Evolutionary conservation across 768 basidiomycete species (phyloP).

Genomic region (Mycena kentingensis): DNA sequence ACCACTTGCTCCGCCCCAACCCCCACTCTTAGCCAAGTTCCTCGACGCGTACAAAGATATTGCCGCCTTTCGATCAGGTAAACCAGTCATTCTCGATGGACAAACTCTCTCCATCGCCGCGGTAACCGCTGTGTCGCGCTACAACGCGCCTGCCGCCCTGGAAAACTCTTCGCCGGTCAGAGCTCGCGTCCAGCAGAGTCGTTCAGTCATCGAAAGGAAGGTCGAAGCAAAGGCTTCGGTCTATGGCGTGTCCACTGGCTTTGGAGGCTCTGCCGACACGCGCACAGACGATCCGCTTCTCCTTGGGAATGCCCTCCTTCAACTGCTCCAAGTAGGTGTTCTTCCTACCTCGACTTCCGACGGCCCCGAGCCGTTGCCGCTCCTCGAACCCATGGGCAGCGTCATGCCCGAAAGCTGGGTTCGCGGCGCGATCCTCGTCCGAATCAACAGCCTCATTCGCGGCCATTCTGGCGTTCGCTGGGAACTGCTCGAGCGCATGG

Average conservation of each 20-base stretch:
- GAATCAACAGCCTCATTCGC: slow-evolving; percentile 86
- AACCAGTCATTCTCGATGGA: slow-evolving; percentile 66
- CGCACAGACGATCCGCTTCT: slow-evolving; percentile 73
- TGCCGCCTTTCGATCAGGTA: slow-evolving; percentile 67
- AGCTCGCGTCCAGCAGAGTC: slow-evolving; percentile 61
- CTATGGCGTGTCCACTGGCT: slow-evolving; percentile 84
- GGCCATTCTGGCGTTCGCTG: slow-evolving; percentile 87
- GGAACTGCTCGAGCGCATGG: slow-evolving; percentile 80
- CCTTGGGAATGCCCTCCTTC: slow-evolving; percentile 81
- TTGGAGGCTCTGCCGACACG: slow-evolving; percentile 88
- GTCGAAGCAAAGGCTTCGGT: slow-evolving; percentile 68
- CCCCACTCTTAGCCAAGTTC: slow-evolving; percentile 55
- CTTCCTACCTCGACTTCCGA: slow-evolving; percentile 57
- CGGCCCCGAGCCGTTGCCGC: slow-evolving; percentile 58
- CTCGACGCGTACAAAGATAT: slow-evolving; percentile 62
- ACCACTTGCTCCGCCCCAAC: slow-evolving; percentile 18
- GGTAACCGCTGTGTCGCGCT: slow-evolving; percentile 75
- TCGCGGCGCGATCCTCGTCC: slow-evolving; percentile 81
- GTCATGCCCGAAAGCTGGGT: slow-evolving; percentile 89
- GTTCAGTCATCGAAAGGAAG: slow-evolving; percentile 65
- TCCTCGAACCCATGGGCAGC: slow-evolving; percentile 63
- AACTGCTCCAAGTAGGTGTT: slow-evolving; percentile 80
- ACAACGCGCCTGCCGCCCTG: slow-evolving; percentile 52
- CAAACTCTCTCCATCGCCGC: slow-evolving; percentile 73
- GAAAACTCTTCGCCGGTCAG: slow-evolving; percentile 50